A percentile compares a stretch with the other conserved stretches of the same genome.
These are phyloP conservation scores for Cutaneotrichosporon sp. DNA, from an alignment of 1,284 basidiomycete species.

Conservation along the genomic window DNA sequence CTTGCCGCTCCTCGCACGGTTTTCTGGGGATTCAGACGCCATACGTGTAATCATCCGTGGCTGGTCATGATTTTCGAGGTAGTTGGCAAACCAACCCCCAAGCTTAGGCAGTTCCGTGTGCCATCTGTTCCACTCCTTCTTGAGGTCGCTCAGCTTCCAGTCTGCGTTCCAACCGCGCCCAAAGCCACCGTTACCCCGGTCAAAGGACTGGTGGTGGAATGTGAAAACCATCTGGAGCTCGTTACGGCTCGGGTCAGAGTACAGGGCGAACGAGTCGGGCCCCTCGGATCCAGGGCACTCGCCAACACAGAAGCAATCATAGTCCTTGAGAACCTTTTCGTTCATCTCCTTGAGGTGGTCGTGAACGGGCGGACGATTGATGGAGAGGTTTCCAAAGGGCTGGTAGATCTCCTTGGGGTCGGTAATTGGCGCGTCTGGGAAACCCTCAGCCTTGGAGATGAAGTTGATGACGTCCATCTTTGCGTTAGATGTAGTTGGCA, in stretches of 20 bases:
- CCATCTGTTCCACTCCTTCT: constrained; percentile 62
- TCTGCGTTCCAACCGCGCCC: constrained; percentile 30
- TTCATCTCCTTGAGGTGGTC: constrained; percentile 70
- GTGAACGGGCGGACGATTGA: constrained; percentile 63
- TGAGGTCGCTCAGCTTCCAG: constrained; percentile 63
- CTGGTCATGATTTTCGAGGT: constrained; percentile 44
- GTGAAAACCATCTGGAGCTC: constrained; percentile 61
- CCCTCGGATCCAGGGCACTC: constrained; percentile 18
- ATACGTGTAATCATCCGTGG: constrained; percentile 65
- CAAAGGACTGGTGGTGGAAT: constrained; percentile 50
- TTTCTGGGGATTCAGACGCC: constrained; percentile 61
- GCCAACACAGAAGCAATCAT: constrained; percentile 27
- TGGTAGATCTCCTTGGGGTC: constrained; percentile 57
- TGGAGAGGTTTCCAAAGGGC: constrained; percentile 36
- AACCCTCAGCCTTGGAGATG: constrained; percentile 53
- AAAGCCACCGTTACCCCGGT: constrained; percentile 29
- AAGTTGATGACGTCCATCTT: constrained; percentile 15
- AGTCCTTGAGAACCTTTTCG: constrained; percentile 56
- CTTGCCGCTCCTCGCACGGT: constrained; percentile 62
- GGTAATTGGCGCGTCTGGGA: constrained; percentile 65
- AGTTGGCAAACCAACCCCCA: constrained; percentile 62
- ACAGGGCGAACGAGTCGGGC: constrained; percentile 44
- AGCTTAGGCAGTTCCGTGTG: constrained; percentile 61
- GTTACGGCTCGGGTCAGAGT: constrained; percentile 64
- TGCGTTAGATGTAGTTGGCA: neutral